These are phyloP conservation scores for Astrothelium subdiscretum DNA, from an alignment of 495 filamentous ascomycete species.

Conservation along the genomic window DNA sequence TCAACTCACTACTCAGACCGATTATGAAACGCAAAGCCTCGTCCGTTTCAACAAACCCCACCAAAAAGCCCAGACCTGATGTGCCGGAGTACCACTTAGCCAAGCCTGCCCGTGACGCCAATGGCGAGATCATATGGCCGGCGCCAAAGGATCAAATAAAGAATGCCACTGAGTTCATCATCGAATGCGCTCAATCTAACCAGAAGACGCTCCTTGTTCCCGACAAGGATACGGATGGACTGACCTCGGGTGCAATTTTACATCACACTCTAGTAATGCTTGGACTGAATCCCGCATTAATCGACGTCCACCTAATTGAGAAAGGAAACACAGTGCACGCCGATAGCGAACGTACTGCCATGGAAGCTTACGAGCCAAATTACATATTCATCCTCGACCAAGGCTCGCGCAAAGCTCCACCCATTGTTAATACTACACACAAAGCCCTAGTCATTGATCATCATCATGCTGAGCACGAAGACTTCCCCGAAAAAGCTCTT, in stretches of 20 bases:
- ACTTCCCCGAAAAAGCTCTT: slow-evolving; percentile 38
- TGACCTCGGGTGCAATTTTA: slow-evolving; percentile 46
- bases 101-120: slow-evolving; percentile 24
- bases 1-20: background rate
- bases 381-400: slow-evolving; percentile 52
- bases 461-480: slow-evolving; percentile 36
- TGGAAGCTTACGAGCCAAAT: slow-evolving; percentile 34
- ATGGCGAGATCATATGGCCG: slow-evolving; percentile 42
- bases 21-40: background rate
- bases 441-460: slow-evolving; percentile 47
- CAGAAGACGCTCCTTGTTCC: slow-evolving; percentile 39
- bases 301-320: slow-evolving; percentile 39
- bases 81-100: slow-evolving; percentile 28
- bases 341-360: slow-evolving; percentile 33
- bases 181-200: slow-evolving; percentile 29
- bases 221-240: slow-evolving; percentile 52
- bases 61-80: slow-evolving; percentile 20
- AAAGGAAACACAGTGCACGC: slow-evolving; percentile 42
- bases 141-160: slow-evolving; percentile 38
- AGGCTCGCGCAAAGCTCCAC: slow-evolving; percentile 38
- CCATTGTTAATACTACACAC: slow-evolving; percentile 32
- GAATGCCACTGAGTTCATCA: slow-evolving; percentile 33
- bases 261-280: slow-evolving; percentile 41
- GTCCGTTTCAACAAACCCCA: background rate
- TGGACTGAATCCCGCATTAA: slow-evolving; percentile 33